These are phyloP conservation scores for Botrytis cinerea DNA, from an alignment of 2,329 filamentous ascomycete species.

Conservation along the genomic window DNA sequence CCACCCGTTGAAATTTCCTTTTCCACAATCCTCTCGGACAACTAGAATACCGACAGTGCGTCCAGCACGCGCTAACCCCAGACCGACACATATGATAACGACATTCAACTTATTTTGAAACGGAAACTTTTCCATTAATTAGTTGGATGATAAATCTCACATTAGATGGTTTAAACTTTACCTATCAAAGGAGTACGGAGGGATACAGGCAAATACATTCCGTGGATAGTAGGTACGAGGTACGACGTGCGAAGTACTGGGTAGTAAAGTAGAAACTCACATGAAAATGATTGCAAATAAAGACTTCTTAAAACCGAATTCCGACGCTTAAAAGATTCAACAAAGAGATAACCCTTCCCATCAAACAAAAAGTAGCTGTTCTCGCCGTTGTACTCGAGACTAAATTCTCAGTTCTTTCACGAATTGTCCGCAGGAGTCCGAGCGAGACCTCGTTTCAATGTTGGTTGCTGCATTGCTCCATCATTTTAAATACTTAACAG, in stretches of 20 bases:
- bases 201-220: too few species aligned
- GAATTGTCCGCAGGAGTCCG: conserved; percentile 8
- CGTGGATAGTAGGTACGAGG: too few species aligned
- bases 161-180: too few species aligned
- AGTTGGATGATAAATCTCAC: neutral
- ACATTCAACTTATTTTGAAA: neutral
- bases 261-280: neutral
- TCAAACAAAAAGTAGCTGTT: neutral
- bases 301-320: neutral
- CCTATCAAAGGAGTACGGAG: too few species aligned
- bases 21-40: conserved; percentile 17
- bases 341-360: neutral
- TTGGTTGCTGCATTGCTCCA: neutral
- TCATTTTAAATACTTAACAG: neutral
- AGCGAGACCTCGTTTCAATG: neutral
- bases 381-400: neutral
- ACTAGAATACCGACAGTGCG: conserved; percentile 17
- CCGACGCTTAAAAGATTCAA: neutral
- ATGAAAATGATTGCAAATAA: neutral
- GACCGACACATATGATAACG: neutral
- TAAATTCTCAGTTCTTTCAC: neutral
- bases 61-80: neutral
- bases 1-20: neutral
- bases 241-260: too few species aligned
- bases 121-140: neutral